Evolutionary conservation across 305 asterid genomes (phyloP).

Genomic region (Coffea humblotiana): DNA sequence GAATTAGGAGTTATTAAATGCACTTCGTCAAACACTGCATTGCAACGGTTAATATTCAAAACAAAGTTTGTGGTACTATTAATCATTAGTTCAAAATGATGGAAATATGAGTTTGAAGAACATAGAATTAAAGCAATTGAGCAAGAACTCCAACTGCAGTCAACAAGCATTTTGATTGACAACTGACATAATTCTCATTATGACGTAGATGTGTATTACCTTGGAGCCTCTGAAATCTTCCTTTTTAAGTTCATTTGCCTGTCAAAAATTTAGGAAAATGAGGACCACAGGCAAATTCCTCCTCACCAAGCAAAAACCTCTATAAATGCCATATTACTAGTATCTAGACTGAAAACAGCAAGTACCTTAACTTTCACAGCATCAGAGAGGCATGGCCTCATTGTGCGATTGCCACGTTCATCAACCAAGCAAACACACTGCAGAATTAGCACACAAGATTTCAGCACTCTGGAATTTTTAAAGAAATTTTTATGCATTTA

Average conservation of each 20-base stretch:
- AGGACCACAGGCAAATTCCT: conserved; percentile 14
- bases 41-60: neutral
- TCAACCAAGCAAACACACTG: conserved; percentile 99
- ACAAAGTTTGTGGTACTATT: neutral
- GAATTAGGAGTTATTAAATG: neutral
- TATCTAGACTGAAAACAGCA: neutral
- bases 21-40: neutral
- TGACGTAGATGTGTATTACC: conserved; percentile 42
- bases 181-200: neutral
- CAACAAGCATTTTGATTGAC: neutral
- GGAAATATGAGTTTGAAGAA: neutral
- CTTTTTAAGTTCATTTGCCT: conserved; percentile 75
- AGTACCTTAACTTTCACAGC: conserved; percentile 94
- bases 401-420: conserved; percentile 86
- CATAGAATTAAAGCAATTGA: neutral
- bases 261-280: conserved; percentile 34
- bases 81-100: neutral
- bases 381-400: conserved; percentile 92
- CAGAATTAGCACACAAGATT: conserved; percentile 12
- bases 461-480: conserved; percentile 8
- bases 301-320: neutral
- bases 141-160: conserved; percentile 3
- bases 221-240: conserved; percentile 88
- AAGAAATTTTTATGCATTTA: neutral
- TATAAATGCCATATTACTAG: neutral